Conservation (phyloP, 192 early-diverging fungal species). For the Physocladia obscura region DNA sequence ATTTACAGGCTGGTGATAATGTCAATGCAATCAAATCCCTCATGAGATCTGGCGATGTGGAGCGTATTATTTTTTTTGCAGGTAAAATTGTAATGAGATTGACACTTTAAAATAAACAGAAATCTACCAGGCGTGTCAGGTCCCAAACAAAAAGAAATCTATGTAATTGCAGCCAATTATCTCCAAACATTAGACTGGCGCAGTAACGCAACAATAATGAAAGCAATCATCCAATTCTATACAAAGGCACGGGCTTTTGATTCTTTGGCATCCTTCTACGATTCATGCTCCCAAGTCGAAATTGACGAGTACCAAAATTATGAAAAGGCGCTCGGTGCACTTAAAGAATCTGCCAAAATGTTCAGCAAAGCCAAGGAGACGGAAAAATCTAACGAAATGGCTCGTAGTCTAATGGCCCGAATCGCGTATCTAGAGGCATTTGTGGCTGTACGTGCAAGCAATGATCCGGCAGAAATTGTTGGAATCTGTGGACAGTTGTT, state of each 20-base stretch:
- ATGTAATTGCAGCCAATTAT: slow-evolving; percentile 55
- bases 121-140: slow-evolving; percentile 37
- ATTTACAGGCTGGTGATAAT: slow-evolving; percentile 51
- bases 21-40: slow-evolving; percentile 55
- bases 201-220: slow-evolving; percentile 46
- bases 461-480: slow-evolving; percentile 37
- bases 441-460: slow-evolving; percentile 38
- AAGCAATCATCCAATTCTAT: slow-evolving; percentile 58
- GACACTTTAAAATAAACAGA: too few species aligned
- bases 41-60: slow-evolving; percentile 54
- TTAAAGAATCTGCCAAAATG: slow-evolving; percentile 45
- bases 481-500: slow-evolving; percentile 47
- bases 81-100: slow-evolving; percentile 46
- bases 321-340: slow-evolving; percentile 55
- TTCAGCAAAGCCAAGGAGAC: slow-evolving; percentile 35
- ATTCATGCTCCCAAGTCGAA: slow-evolving; percentile 57
- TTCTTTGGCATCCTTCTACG: slow-evolving; percentile 52
- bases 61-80: slow-evolving; percentile 62
- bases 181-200: slow-evolving; percentile 60
- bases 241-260: slow-evolving; percentile 57
- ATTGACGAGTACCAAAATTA: slow-evolving; percentile 66
- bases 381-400: neutral
- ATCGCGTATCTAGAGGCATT: slow-evolving; percentile 42
- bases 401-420: slow-evolving; percentile 15
- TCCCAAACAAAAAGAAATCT: slow-evolving; percentile 56